Evolutionary conservation across 2,329 filamentous ascomycete species (phyloP), one percentile per base, ranked within the genome.

Genomic region (Bertia moriformis): DNA sequence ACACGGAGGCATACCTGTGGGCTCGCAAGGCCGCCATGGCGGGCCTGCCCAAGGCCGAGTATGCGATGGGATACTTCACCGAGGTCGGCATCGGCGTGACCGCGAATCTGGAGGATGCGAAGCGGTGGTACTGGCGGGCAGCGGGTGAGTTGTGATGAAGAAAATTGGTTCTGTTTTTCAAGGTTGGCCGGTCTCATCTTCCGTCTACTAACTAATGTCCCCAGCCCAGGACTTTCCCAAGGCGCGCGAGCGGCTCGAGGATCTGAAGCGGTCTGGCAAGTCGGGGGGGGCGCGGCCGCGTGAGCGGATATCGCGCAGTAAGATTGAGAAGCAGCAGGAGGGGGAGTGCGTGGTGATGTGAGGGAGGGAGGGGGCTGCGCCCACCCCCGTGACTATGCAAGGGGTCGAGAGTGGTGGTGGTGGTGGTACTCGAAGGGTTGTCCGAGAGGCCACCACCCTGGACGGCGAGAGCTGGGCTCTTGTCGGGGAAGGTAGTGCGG

Each of bases 21-120:
- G 89, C 91, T 10, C 71, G 89, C 17, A 96, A 95, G 60, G 89
- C 91, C 2, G 91, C 91, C 1, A 75, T 79, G 46, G 83, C 86
- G 3, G 87, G 89, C 2, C 61, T 95, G 29, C 78, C 86, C 5
- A 98, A 96, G 65, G 91, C 91, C 0, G 84, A 96, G 62, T 96
- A 95, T 60, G 91, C 89, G 0, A 94, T 98, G 83, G 91, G 91
- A 0, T 95, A 96, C 60, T 95, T 93, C 54, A 93, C 85, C 1
- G 91, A 98, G 59, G 80, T 91, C 37, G 91, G 91, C 13, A 96
- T 98, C 49, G 91, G 91, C 19, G 78, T 85, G 45, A 69, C 81
- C 14, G 76, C 83, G 7, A 93, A 89, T 55, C 51, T 95, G 49
- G 91, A 98, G 51, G 91, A 95, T 61, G 91, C 89, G 17, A 95